Conservation (phyloP, 2,329 filamentous ascomycete genomes). For the Aspergillus viridinutans region DNA sequence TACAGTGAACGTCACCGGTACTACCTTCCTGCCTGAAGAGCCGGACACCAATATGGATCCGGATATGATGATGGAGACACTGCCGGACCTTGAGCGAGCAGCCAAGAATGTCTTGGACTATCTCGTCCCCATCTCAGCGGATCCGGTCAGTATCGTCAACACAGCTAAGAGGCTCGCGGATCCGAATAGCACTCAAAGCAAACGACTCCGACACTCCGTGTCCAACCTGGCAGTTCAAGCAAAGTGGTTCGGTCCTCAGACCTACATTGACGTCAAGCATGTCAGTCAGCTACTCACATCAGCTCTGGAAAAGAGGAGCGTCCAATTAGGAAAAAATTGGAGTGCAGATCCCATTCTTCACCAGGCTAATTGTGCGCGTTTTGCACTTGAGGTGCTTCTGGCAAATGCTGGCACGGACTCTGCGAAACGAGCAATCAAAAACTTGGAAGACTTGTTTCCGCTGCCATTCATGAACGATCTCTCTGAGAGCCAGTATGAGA, state of each 20-base stretch:
- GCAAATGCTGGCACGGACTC: conserved; percentile 19
- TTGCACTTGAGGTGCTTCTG: conserved; percentile 40
- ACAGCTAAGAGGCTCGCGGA: conserved; percentile 29
- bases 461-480: conserved; percentile 32
- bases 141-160: conserved; percentile 23
- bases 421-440: conserved; percentile 19
- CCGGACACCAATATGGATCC: conserved; percentile 29
- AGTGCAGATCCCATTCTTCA: conserved; percentile 38
- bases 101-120: conserved; percentile 35
- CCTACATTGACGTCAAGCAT: conserved; percentile 34
- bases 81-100: conserved; percentile 35
- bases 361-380: conserved; percentile 40
- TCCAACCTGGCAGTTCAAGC: conserved; percentile 22
- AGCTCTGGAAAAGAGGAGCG: conserved; percentile 13
- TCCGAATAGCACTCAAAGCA: conserved; percentile 24
- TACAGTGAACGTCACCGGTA: conserved; percentile 31
- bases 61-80: conserved; percentile 35
- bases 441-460: conserved; percentile 33
- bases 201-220: conserved; percentile 21
- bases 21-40: conserved; percentile 30
- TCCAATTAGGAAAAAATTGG: conserved; percentile 21
- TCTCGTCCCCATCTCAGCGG: conserved; percentile 26
- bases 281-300: conserved; percentile 29
- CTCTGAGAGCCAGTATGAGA: conserved; percentile 7
- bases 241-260: conserved; percentile 23